A percentile compares a stretch with the other conserved stretches of the same genome.
phyloP scores from a whole-genome alignment of 768 basidiomycete species.

The Lactarius deliciosus region DNA sequence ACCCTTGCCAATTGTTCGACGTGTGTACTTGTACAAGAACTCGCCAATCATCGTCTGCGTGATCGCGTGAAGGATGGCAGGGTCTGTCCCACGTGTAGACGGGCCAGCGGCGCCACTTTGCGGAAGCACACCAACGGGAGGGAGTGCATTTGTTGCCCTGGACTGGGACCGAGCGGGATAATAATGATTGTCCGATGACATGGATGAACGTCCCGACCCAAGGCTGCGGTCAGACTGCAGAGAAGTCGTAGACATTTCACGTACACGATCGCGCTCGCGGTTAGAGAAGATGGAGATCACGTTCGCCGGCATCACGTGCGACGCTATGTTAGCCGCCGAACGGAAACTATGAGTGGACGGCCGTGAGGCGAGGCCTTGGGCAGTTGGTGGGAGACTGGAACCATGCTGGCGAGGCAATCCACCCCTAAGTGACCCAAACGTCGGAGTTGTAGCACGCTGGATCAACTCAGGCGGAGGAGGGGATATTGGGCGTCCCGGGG shows the following conservation, averaged over 20 bases:
- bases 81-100: conserved; percentile 59
- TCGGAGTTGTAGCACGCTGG: conserved; percentile 86
- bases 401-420: conserved; percentile 60
- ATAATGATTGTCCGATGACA: conserved; percentile 72
- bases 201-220: conserved; percentile 74
- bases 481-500: conserved; percentile 86
- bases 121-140: conserved; percentile 44
- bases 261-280: conserved; percentile 50
- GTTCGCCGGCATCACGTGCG: conserved; percentile 50
- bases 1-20: conserved; percentile 84
- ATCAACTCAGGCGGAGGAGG: conserved; percentile 93
- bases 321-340: conserved; percentile 63
- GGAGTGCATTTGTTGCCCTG: conserved; percentile 38
- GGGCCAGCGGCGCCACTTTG: conserved; percentile 30
- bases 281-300: conserved; percentile 40
- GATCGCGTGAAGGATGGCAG: conserved; percentile 89
- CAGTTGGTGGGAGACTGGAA: conserved; percentile 74
- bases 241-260: conserved; percentile 66
- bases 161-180: conserved; percentile 44
- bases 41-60: conserved; percentile 99
- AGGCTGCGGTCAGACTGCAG: conserved; percentile 67
- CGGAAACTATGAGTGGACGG: conserved; percentile 84
- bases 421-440: conserved; percentile 62
- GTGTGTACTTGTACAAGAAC: conserved; percentile 96
- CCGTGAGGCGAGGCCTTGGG: conserved; percentile 61